These are phyloP conservation scores for Pythium diclinum DNA, from an alignment of 352 stramenopile species.

Conservation along the genomic window DNA sequence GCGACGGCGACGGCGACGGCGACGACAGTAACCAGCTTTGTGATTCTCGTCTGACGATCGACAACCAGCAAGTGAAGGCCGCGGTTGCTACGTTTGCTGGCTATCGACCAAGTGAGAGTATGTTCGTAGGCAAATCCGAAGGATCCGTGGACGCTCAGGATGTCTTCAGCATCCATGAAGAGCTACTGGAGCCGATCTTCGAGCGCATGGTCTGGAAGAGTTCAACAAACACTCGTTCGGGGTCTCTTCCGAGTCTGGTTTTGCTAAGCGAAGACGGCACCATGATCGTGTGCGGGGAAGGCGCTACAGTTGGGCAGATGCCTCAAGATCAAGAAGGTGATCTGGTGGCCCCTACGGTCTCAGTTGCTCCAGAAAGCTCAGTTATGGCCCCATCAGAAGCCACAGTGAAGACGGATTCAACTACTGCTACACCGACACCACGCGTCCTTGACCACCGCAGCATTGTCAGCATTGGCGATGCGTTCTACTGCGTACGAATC, in stretches of 20 bases:
- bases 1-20: conserved; percentile 8
- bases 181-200: conserved; percentile 46
- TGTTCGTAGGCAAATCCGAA: conserved; percentile 4
- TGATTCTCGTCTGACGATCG: conserved; percentile 28
- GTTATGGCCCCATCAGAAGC: neutral
- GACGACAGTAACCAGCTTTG: conserved; percentile 3
- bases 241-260: neutral
- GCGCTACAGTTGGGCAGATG: neutral
- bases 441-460: conserved; percentile 49
- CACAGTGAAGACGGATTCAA: neutral
- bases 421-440: neutral
- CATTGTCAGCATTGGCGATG: conserved; percentile 41
- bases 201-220: conserved; percentile 21
- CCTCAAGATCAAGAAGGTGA: neutral
- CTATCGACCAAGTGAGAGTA: conserved; percentile 51
- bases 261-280: conserved; percentile 13
- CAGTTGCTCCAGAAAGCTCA: neutral
- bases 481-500: conserved; percentile 59
- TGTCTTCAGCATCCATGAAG: conserved; percentile 52
- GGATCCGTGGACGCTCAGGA: conserved; percentile 23
- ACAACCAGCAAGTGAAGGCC: conserved; percentile 35
- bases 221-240: neutral
- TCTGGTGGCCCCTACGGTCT: neutral
- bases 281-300: neutral
- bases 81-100: conserved; percentile 41